phyloP scores from a whole-genome alignment of 192 early-diverging fungal species.

The Coemansia sp. region DNA sequence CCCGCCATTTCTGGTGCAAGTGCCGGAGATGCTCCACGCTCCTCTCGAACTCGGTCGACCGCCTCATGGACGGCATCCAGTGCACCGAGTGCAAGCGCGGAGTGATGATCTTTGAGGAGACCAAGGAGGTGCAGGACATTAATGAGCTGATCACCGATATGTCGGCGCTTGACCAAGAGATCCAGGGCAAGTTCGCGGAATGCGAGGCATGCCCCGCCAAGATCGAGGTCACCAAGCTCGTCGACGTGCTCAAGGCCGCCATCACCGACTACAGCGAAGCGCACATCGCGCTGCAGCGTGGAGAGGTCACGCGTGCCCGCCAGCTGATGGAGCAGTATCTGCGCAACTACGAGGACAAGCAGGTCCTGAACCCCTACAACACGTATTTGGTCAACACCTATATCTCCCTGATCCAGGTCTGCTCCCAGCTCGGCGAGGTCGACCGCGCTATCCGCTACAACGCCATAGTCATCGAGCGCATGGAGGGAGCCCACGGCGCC shows the following conservation, averaged over 20 bases:
- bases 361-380: constrained; percentile 58
- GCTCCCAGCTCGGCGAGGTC: constrained; percentile 38
- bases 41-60: constrained; percentile 67
- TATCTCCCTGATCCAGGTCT: constrained; percentile 41
- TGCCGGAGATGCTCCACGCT: constrained; percentile 67
- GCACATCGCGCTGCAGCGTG: constrained; percentile 46
- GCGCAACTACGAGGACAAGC: constrained; percentile 51
- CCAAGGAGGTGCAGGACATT: constrained; percentile 62
- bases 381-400: constrained; percentile 54
- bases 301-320: constrained; percentile 44
- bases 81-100: constrained; percentile 60
- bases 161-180: constrained; percentile 56
- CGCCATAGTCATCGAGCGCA: constrained; percentile 44
- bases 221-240: constrained; percentile 54
- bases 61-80: constrained; percentile 68
- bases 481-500: constrained; percentile 47
- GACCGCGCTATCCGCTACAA: constrained; percentile 55
- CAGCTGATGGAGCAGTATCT: constrained; percentile 54
- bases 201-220: constrained; percentile 57
- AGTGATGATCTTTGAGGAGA: constrained; percentile 63
- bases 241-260: constrained; percentile 56
- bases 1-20: constrained; percentile 78
- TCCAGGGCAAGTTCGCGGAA: constrained; percentile 58
- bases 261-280: constrained; percentile 55
- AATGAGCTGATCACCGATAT: constrained; percentile 61